Percentiles rank a stretch among this genome's conserved stretches.
Evolutionary conservation across 768 basidiomycete genomes (phyloP).

Genomic region (Tylopilus cervinicoccineus): DNA sequence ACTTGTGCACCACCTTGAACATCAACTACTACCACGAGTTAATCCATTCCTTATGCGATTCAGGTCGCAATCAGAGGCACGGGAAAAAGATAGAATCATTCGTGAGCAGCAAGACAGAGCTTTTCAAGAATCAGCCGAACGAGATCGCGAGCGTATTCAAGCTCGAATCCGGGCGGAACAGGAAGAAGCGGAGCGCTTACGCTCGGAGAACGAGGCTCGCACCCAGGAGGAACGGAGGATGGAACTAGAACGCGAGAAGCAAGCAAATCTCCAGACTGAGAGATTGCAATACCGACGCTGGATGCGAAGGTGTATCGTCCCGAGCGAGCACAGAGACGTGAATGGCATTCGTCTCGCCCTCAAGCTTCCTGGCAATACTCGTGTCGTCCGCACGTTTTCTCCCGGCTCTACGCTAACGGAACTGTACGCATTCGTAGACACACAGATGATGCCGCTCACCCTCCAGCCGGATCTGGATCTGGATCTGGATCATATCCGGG

Average conservation of each 20-base stretch:
- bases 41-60: slow-evolving; percentile 68
- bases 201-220: slow-evolving; percentile 28
- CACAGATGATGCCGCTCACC: slow-evolving; percentile 46
- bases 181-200: slow-evolving; percentile 32
- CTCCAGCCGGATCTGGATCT: slow-evolving; percentile 31
- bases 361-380: slow-evolving; percentile 52
- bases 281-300: slow-evolving; percentile 58
- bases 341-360: slow-evolving; percentile 44
- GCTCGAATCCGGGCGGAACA: slow-evolving; percentile 47
- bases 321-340: slow-evolving; percentile 23
- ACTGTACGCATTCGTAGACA: slow-evolving; percentile 73
- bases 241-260: slow-evolving; percentile 36
- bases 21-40: slow-evolving; percentile 77
- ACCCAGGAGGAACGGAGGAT: slow-evolving; percentile 33
- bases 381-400: slow-evolving; percentile 57
- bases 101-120: slow-evolving; percentile 83
- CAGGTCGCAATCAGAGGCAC: slow-evolving; percentile 45
- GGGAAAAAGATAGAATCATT: slow-evolving; percentile 52
- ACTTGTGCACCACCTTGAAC: slow-evolving; percentile 63
- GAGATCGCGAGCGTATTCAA: slow-evolving; percentile 68
- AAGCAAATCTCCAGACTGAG: slow-evolving; percentile 31
- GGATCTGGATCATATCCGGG: slow-evolving; percentile 44
- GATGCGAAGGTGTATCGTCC: slow-evolving; percentile 47
- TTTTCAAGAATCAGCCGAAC: slow-evolving; percentile 57
- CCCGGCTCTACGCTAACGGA: slow-evolving; percentile 48